A percentile compares a stretch with the other conserved stretches of the same genome.
These are phyloP conservation scores for Anastatica hierochuntica DNA, from an alignment of 345 rosid species.

Conservation along the genomic window DNA sequence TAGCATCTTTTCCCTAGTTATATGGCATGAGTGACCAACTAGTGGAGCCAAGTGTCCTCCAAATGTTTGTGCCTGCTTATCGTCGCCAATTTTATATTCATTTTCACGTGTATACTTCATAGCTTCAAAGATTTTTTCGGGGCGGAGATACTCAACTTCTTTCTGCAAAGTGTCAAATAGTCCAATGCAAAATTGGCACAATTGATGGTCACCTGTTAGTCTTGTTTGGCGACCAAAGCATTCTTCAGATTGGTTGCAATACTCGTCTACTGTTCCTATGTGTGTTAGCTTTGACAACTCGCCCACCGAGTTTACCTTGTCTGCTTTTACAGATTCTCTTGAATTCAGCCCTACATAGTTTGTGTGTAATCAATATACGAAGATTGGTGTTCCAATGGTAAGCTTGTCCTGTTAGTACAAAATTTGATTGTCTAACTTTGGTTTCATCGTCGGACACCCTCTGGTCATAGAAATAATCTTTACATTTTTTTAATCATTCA, in stretches of 20 bases:
- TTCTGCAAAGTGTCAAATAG: background rate
- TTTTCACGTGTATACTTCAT: background rate
- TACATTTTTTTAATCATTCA: background rate
- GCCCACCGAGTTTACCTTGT: background rate
- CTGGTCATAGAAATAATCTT: background rate
- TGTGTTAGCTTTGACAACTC: background rate
- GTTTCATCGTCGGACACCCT: background rate
- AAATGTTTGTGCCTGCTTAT: background rate
- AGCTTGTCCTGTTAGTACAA: too few relatives aligned
- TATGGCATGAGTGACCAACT: too few relatives aligned
- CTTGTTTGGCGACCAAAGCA: background rate
- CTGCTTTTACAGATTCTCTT: background rate
- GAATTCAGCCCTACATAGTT: background rate
- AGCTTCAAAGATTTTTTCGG: background rate
- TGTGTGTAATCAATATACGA: background rate
- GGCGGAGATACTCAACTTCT: background rate
- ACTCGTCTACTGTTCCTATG: background rate
- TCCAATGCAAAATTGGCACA: background rate
- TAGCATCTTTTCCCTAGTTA: too few relatives aligned
- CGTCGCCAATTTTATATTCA: background rate
- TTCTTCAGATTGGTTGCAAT: background rate
- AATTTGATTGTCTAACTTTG: background rate
- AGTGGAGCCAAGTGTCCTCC: background rate
- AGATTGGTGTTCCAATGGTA: too few relatives aligned
- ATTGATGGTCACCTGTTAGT: background rate